Conservation (phyloP, 495 filamentous ascomycete genomes). For the Xylaria palmicola region DNA sequence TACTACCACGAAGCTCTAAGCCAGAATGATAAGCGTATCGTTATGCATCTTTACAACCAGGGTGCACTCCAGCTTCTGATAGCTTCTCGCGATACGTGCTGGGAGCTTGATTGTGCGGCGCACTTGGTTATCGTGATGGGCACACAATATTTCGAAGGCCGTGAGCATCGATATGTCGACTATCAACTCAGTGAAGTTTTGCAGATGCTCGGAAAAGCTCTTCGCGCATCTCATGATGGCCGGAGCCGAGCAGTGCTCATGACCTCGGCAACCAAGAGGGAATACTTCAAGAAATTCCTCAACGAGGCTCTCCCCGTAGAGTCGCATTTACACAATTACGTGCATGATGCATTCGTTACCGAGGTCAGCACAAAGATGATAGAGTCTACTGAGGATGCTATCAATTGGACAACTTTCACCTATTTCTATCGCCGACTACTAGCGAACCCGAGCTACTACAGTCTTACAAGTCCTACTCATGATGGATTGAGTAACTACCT, state of each 20-base stretch:
- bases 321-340: conserved; percentile 83
- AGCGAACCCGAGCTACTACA: conserved; percentile 96
- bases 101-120: conserved; percentile 86
- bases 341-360: conserved; percentile 95
- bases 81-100: conserved; percentile 92
- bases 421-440: conserved; percentile 98
- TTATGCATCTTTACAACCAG: conserved; percentile 83
- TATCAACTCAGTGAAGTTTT: conserved; percentile 94
- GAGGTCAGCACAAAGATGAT: conserved; percentile 95
- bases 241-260: conserved; percentile 87
- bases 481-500: conserved; percentile 92
- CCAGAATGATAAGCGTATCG: conserved; percentile 86
- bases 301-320: conserved; percentile 95
- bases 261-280: conserved; percentile 88
- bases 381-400: conserved; percentile 91
- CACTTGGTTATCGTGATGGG: conserved; percentile 96
- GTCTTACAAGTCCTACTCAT: conserved; percentile 82
- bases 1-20: conserved; percentile 95
- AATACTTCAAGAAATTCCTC: conserved; percentile 98
- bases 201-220: conserved; percentile 98
- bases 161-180: conserved; percentile 96
- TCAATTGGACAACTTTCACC: conserved; percentile 97
- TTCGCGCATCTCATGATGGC: conserved; percentile 73
- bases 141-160: conserved; percentile 97
- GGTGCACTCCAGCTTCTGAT: conserved; percentile 93